Evolutionary conservation across 495 filamentous ascomycete genomes (phyloP), one percentile per base, ranked within the genome.

Genomic region (Aspergillus ellipticus): DNA sequence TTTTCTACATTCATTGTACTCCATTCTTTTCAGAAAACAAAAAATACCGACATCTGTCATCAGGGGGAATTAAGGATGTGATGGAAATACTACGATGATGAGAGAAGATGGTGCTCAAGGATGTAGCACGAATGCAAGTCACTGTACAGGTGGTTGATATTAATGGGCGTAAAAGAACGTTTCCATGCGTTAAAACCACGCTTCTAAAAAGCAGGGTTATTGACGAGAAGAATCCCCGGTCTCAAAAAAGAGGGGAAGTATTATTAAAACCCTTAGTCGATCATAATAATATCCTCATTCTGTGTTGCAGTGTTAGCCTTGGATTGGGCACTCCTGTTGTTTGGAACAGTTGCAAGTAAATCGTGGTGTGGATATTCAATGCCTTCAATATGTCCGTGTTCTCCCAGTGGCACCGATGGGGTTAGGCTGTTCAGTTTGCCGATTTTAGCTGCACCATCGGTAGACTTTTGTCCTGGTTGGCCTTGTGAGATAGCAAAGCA

Each of bases 271-370:
- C 20, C 13, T 21, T 64, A 76, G 53, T 76, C 73, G 59, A 76
- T 76, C 47, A 68, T 76, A 35, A 76, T 76, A 28, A 76, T 50
- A 60, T 74, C 67, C 19, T 66, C 47, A 21, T 60, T 64, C 21
- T 61, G 54, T 7, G 35, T 9, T 11, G 47, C 33, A 50, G 26
- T 35, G 17, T 33, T 55, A 20, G 45, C 28, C 29, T 63, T 58
- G 26, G 58, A 63, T 10, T 58, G 58, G 29, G 51, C 46, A 3
- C 33, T 45, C 35, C 11, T 58, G 29, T 53, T 56, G 16, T 46
- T 53, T 35, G 31, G 41, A 15, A 35, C 52, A 37, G 31, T 29
- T 42, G 50, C 9, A n/a, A 51, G 13, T 24, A 43, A 33, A 26
- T 41, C 51, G 8, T 28, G 35, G 10, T 16, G 29, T 10, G 13